Evolutionary conservation across 768 basidiomycete species (phyloP).

Genomic region (Agaricus blazei): DNA sequence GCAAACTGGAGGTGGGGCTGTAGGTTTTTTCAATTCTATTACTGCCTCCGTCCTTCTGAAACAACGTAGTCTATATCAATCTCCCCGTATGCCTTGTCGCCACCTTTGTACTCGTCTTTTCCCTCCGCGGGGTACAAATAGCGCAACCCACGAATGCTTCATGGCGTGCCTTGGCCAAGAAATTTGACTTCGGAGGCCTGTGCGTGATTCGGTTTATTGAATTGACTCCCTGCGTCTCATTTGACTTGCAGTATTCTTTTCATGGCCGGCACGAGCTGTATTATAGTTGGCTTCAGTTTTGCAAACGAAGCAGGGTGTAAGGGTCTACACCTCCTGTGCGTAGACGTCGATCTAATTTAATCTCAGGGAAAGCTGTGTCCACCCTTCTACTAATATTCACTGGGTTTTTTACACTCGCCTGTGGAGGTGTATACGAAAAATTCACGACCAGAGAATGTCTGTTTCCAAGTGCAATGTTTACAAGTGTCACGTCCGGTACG

Average conservation of each 20-base stretch:
- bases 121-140: slow-evolving; percentile 56
- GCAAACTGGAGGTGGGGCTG: slow-evolving; percentile 79
- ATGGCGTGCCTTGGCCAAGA: slow-evolving; percentile 47
- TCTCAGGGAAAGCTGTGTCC: slow-evolving; percentile 55
- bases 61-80: slow-evolving; percentile 69
- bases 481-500: slow-evolving; percentile 54
- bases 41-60: slow-evolving; percentile 10
- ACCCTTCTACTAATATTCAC: slow-evolving; percentile 56
- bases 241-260: slow-evolving; percentile 52
- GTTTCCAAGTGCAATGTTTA: slow-evolving; percentile 64
- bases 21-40: slow-evolving; percentile 33
- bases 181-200: slow-evolving; percentile 79
- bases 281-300: slow-evolving; percentile 79
- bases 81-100: slow-evolving; percentile 68
- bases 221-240: slow-evolving; percentile 5
- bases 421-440: slow-evolving; percentile 65
- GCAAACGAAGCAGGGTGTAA: slow-evolving; percentile 65
- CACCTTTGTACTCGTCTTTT: slow-evolving; percentile 47
- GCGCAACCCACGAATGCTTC: slow-evolving; percentile 42
- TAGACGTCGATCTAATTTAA: slow-evolving; percentile 11
- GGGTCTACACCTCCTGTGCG: slow-evolving; percentile 20
- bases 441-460: slow-evolving; percentile 63
- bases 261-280: slow-evolving; percentile 66
- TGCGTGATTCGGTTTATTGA: slow-evolving; percentile 32
- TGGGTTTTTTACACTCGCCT: slow-evolving; percentile 49